Evolutionary conservation across 352 stramenopile genomes (phyloP), one percentile per base, ranked within the genome.

Genomic region (Globisporangium paroecandrum): DNA sequence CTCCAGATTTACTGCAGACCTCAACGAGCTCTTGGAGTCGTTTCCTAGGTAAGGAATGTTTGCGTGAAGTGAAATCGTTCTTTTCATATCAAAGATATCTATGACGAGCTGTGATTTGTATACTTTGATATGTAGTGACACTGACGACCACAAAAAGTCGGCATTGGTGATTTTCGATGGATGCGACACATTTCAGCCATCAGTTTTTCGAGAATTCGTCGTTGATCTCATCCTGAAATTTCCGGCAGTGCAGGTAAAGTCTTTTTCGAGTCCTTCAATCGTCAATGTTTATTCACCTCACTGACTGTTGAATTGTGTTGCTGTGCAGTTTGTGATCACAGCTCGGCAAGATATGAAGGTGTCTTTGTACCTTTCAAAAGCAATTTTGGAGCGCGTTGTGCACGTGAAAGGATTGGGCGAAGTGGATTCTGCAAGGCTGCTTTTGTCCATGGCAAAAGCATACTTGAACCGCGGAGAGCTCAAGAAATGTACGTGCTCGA

Each of bases 101-200:
- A 15, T 51, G 43, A 51, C 43, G 22, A 56, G 9, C 49, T 7
- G 1, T 32, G 13, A 36, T 66, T 36, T 36, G 22, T 65, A 15
- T 7, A 46, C 20, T 61, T 9, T 27, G 18, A 27, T 22, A 38
- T 36, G 47, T 43, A 15, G 22, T 75, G 55, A 49, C 68, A 15
- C 43, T 53, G 54, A 56, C 58, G 57, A 51, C 9, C 65, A 73
- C 18, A 70, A 74, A 25, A 66, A 64, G 12, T 69, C 69, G 9
- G 61, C 72, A n/a, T 58, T 90, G 29, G 32, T 90, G 13, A 64
- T 90, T 53, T 66, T 93, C 20, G 84, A 93, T 49, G 82, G 77
- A n/a, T 93, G 84, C 36, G 84, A 93, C 56, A 58, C 74, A 1
- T 65, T 90, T 2, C 59, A 75, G 13, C 58, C 71, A 46, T 70